Evolutionary conservation across 2,329 filamentous ascomycete species (phyloP).

Genomic region (Verruconis gallopava): DNA sequence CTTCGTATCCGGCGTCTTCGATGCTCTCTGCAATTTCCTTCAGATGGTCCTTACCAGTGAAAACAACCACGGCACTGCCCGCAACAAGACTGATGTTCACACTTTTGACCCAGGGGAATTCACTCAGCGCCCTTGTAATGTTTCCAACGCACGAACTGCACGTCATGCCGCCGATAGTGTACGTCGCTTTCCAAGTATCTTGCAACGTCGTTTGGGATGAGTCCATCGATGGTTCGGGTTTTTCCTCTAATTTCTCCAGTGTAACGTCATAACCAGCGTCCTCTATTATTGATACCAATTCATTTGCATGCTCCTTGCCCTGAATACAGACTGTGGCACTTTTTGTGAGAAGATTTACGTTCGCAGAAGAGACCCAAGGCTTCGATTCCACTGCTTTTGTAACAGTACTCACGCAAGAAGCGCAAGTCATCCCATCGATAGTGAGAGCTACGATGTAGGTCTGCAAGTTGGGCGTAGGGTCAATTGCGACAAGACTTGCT

Average conservation of each 20-base stretch:
- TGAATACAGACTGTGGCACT: conserved; percentile 14
- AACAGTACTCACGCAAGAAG: conserved; percentile 39
- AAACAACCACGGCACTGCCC: conserved; percentile 36
- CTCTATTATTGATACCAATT: conserved; percentile 13
- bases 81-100: conserved; percentile 39
- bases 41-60: conserved; percentile 32
- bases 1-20: conserved; percentile 33
- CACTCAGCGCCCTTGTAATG: conserved; percentile 34
- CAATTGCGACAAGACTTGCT: neutral
- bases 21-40: conserved; percentile 35
- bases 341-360: conserved; percentile 14
- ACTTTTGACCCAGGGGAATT: conserved; percentile 31
- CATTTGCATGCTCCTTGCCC: conserved; percentile 11
- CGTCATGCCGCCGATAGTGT: conserved; percentile 44
- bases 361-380: conserved; percentile 21
- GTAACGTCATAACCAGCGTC: conserved; percentile 16
- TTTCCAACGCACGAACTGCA: conserved; percentile 42
- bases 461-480: neutral
- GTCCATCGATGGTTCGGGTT: neutral
- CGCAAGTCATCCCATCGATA: conserved; percentile 47
- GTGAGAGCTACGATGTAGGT: conserved; percentile 12
- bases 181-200: conserved; percentile 24
- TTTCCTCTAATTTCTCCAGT: conserved; percentile 11
- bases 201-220: neutral
- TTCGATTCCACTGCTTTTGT: conserved; percentile 33